phyloP scores from a whole-genome alignment of 805 yeast species.

The Kodamaea lidongshanica region DNA sequence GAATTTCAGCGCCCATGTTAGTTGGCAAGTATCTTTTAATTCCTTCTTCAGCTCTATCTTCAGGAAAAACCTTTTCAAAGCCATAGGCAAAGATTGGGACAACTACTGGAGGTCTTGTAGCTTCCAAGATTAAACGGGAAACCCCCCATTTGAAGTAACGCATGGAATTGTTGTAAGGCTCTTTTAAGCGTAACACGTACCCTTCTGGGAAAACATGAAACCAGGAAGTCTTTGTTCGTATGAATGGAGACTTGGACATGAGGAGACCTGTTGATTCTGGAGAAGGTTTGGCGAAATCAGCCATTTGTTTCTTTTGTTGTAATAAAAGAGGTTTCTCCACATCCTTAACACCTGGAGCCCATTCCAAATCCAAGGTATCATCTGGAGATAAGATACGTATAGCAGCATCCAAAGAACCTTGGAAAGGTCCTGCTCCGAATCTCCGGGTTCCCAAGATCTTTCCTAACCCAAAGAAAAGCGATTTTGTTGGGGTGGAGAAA shows the following conservation, averaged over 20 bases:
- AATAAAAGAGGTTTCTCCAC: slow-evolving; percentile 20
- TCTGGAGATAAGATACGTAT: slow-evolving; percentile 75
- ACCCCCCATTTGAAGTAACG: slow-evolving; percentile 96
- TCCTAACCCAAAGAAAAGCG: slow-evolving; percentile 76
- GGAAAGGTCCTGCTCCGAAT: slow-evolving; percentile 92
- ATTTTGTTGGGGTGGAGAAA: slow-evolving; percentile 48
- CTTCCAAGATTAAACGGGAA: slow-evolving; percentile 73
- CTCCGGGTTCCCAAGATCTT: slow-evolving; percentile 82
- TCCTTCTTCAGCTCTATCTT: slow-evolving; percentile 48
- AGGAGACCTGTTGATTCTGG: slow-evolving; percentile 26
- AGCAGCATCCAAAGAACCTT: slow-evolving; percentile 82
- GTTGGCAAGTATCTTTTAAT: slow-evolving; percentile 55
- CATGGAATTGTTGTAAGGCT: slow-evolving; percentile 82
- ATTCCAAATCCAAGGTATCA: slow-evolving; percentile 51
- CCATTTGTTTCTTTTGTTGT: slow-evolving; percentile 13
- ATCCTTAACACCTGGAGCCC: slow-evolving; percentile 24
- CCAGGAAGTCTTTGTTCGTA: slow-evolving; percentile 72
- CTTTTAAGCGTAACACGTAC: slow-evolving; percentile 75
- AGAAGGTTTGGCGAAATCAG: slow-evolving; percentile 18
- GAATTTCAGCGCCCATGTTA: slow-evolving; percentile 61
- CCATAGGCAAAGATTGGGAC: slow-evolving; percentile 85
- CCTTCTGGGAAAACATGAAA: slow-evolving; percentile 95
- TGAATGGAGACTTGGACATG: slow-evolving; percentile 41
- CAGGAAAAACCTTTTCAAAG: slow-evolving; percentile 82
- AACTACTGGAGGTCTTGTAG: slow-evolving; percentile 76